Conservation (phyloP, 1,284 basidiomycete genomes). For the Cutaneotrichosporon spelunceum region DNA sequence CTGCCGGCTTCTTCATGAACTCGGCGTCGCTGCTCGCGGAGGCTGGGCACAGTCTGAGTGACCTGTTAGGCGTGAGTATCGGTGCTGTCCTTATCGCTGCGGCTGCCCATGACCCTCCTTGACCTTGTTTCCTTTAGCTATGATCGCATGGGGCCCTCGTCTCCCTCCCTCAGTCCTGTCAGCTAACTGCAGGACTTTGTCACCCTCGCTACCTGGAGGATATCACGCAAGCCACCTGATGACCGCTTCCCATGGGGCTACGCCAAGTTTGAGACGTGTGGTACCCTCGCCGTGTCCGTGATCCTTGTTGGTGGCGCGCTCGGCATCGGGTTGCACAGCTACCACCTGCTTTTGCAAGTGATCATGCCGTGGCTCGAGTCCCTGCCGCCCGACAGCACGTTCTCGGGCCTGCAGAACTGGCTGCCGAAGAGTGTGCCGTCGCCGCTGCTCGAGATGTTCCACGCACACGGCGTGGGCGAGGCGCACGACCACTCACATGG, state of each 20-base stretch:
- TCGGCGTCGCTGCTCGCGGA: constrained; percentile 90
- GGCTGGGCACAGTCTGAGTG: constrained; percentile 89
- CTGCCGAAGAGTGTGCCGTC: constrained; percentile 48
- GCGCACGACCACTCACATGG: constrained; percentile 32
- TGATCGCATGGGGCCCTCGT: too few relatives aligned
- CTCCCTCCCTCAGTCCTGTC: not conserved
- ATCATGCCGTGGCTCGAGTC: constrained; percentile 51
- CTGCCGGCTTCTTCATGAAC: constrained; percentile 77
- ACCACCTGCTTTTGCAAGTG: constrained; percentile 55
- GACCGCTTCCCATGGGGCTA: constrained; percentile 62
- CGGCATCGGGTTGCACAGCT: constrained; percentile 91
- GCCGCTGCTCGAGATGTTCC: constrained; percentile 51
- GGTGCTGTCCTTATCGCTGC: not conserved
- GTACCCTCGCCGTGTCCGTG: constrained; percentile 77
- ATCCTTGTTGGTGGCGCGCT: constrained; percentile 80
- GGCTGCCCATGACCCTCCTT: not conserved
- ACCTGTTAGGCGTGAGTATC: constrained; percentile 52
- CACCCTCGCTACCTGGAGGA: constrained; percentile 84
- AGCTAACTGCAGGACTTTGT: constrained; percentile 70
- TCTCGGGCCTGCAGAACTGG: constrained; percentile 37
- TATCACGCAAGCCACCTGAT: constrained; percentile 75
- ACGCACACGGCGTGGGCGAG: constrained; percentile 55
- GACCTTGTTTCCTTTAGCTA: not conserved
- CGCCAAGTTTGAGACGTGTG: constrained; percentile 90
- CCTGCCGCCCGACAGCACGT: constrained; percentile 43